Conservation (phyloP, 176 grass and related monocot genomes). For the Cenchrus americanus region DNA sequence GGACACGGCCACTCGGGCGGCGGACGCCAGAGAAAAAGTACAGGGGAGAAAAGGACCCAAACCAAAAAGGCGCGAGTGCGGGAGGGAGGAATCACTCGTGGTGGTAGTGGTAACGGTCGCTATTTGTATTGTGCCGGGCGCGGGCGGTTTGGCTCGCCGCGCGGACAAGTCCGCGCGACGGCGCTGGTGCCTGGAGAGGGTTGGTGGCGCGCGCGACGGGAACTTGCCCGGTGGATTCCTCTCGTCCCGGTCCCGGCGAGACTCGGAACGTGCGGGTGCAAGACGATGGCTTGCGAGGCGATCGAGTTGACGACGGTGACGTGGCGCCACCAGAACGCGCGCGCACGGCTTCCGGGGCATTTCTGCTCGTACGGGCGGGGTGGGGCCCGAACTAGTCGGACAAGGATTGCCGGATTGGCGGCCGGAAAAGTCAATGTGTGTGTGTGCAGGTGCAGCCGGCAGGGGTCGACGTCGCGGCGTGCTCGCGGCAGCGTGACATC, state of each 20-base stretch:
- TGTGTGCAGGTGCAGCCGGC: background rate
- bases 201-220: background rate
- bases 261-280: background rate
- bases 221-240: constrained; percentile 32
- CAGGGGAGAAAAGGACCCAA: background rate
- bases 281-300: background rate
- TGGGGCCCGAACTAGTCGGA: no score
- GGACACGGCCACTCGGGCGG: background rate
- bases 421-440: background rate
- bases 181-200: constrained; percentile 16
- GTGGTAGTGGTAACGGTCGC: background rate
- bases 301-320: background rate
- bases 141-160: background rate
- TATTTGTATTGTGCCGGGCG: constrained; percentile 4
- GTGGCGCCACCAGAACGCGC: background rate
- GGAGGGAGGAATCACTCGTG: background rate
- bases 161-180: background rate
- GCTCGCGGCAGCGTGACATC: background rate
- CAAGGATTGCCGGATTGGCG: background rate
- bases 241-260: no score
- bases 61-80: background rate
- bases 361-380: background rate
- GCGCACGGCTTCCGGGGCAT: background rate
- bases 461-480: constrained; percentile 27
- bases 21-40: background rate